Base-by-base conservation (phyloP, 2,329 filamentous ascomycete genomes). In the Cladosporium sp. region DNA sequence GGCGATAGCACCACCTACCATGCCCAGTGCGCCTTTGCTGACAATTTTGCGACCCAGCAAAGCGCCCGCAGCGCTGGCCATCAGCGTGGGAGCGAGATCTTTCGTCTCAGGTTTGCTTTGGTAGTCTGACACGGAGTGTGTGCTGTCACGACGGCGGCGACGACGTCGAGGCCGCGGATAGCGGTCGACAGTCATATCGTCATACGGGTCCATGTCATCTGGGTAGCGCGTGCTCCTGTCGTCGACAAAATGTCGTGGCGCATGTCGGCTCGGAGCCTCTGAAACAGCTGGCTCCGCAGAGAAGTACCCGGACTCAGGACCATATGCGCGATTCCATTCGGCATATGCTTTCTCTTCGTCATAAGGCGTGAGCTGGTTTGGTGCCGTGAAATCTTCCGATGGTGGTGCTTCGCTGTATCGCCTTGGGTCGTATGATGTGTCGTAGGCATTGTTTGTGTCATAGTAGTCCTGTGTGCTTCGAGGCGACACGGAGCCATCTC, bases 121-220 rank as follows among this genome's bases (percentile, higher is more conserved):
- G 15, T 36, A 34, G 35, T 55, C 58, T 82, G 84, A 0, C 77
- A 77, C 2, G 82, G 66, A 0, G 79, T 80, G 13, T 79, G 76
- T 40, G 80, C 71, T 3, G 73, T 75, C 56, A 78, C 76, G 4
- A 57, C 66, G 1, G 5, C 42, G 42, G 80, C 69, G 7, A 70
- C 69, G 58, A 35, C 76, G 77, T 0, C 80, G 80, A 57, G 81
- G 80, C 62, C 74, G 78, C 78, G 82, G 82, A 57, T 82, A 79
- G 78, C 79, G 83, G 7, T 80, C 76, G 15, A 25, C 17, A 22
- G 28, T 44, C 32, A 22, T 34, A 57, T 82, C 83, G 66, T 80
- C 45, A 25, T 35, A 35, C 78, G 2, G 81, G 0, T 76, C 77
- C 3, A 81, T n/a, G 10, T 55, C 52, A 13, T 44, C 55, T 9